Evolutionary conservation across 2,329 filamentous ascomycete genomes (phyloP), one percentile per base, ranked within the genome.

Genomic region (Chalara sp.): DNA sequence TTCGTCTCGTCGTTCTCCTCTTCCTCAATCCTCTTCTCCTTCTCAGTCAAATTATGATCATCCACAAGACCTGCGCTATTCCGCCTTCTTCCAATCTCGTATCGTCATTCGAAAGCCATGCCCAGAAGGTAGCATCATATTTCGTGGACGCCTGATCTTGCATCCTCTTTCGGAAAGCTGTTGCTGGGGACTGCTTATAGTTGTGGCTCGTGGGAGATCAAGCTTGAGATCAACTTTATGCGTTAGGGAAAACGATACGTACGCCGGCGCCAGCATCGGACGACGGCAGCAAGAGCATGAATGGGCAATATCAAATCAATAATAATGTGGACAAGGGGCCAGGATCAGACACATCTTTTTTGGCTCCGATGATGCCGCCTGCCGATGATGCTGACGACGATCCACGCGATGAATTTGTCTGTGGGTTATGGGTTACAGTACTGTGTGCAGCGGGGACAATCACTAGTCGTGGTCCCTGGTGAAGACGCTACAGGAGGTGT

Each of bases 251-350:
- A n/a, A 35, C n/a, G 29, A 6, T 44, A 8, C 5, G 37, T 42
- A 43, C 13, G 32, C 28, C 39, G 45, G n/a, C 32, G n/a, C 32
- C 29, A 6, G 43, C 28, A 21, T 45, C 43, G 11, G 13, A 45
- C 29, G 11, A 11, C 13, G 32, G 8, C 28, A 45, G 28, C 28
- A 44, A 28, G 40, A 54, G 55, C 55, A 57, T 57, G 13, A 53
- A 48, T 32, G 30, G 49, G 47, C 44, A 55, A 53, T 55, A 54
- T 56, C 50, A 49, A 13, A 21, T 39, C 53, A 51, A 55, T 55
- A 55, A 48, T 55, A 51, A 49, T 37, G 35, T 42, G 30, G 32
- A 13, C 52, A 39, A 37, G 35, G 35, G n/a, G 21, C 21, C 21
- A 21, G 21, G 21, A 21, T 21, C 32, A 47, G 40, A 28, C 51